Conservation (phyloP, 805 yeast species). For the Debaryomyces hansenii region DNA sequence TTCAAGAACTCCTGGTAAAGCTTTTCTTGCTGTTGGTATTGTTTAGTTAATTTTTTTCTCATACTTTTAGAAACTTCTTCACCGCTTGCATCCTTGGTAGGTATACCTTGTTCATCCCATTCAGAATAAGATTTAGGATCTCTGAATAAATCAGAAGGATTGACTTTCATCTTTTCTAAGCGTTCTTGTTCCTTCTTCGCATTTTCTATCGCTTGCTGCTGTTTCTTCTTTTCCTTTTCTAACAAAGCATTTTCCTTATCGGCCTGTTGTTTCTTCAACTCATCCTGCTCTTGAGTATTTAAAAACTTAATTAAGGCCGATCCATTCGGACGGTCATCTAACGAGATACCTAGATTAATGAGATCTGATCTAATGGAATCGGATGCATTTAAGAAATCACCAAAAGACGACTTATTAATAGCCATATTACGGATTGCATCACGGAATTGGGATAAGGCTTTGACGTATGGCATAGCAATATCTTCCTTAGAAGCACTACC, state of each 20-base stretch:
- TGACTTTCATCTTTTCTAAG: conserved; percentile 61
- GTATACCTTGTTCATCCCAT: conserved; percentile 87
- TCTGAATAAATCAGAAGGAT: conserved; percentile 75
- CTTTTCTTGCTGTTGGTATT: conserved; percentile 77
- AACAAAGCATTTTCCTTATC: conserved; percentile 61
- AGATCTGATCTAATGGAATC: conserved; percentile 75
- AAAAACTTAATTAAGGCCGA: conserved; percentile 85
- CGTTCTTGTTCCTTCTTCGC: conserved; percentile 66
- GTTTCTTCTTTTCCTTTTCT: conserved; percentile 59
- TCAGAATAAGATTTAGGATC: conserved; percentile 54
- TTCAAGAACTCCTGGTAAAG: conserved; percentile 65
- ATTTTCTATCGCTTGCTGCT: conserved; percentile 46
- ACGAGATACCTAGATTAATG: conserved; percentile 71
- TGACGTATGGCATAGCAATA: conserved; percentile 73
- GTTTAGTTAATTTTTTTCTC: conserved; percentile 78
- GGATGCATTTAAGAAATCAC: conserved; percentile 60
- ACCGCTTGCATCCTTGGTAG: conserved; percentile 73
- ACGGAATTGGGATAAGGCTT: conserved; percentile 74
- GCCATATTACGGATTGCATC: conserved; percentile 78
- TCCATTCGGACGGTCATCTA: conserved; percentile 84
- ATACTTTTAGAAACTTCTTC: conserved; percentile 84
- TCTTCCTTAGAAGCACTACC: conserved; percentile 52
- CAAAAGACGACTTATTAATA: conserved; percentile 54
- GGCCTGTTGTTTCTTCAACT: conserved; percentile 58
- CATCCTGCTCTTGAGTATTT: conserved; percentile 65